These are phyloP conservation scores for Cutaneotrichosporon mucoides DNA, from an alignment of 1,284 basidiomycete species.

Conservation along the genomic window DNA sequence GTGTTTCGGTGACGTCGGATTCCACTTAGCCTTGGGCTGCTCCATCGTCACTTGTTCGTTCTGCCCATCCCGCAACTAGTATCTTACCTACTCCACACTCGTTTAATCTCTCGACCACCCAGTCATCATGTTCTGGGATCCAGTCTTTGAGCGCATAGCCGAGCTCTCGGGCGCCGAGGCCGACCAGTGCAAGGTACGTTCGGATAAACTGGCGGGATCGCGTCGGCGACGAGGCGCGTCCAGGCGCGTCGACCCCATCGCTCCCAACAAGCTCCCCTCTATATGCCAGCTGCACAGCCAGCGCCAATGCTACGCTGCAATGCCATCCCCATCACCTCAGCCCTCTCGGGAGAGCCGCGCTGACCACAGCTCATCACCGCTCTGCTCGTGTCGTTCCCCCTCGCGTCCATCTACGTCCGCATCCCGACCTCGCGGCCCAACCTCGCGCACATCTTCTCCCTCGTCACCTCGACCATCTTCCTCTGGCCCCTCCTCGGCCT, in stretches of 20 bases:
- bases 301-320: too few relatives aligned
- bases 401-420: constrained; percentile 76
- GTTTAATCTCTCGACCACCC: background rate
- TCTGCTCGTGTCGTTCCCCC: constrained; percentile 75
- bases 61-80: too few relatives aligned
- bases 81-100: too few relatives aligned
- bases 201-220: background rate
- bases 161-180: constrained; percentile 25
- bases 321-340: too few relatives aligned
- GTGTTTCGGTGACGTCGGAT: too few relatives aligned
- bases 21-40: too few relatives aligned
- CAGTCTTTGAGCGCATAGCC: constrained; percentile 30
- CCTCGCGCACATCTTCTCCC: constrained; percentile 74
- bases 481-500: constrained; percentile 73
- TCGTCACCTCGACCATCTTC: constrained; percentile 70
- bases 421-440: constrained; percentile 57
- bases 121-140: constrained; percentile 38
- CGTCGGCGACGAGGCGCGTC: too few relatives aligned
- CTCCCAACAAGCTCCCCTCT: too few relatives aligned
- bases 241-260: too few relatives aligned
- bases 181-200: constrained; percentile 36
- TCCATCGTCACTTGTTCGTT: too few relatives aligned
- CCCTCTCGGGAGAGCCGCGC: background rate
- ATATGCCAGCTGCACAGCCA: too few relatives aligned
- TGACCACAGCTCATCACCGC: constrained; percentile 69